Base-by-base conservation (phyloP, 805 yeast genomes). In the Starmerella sirachaensis region DNA sequence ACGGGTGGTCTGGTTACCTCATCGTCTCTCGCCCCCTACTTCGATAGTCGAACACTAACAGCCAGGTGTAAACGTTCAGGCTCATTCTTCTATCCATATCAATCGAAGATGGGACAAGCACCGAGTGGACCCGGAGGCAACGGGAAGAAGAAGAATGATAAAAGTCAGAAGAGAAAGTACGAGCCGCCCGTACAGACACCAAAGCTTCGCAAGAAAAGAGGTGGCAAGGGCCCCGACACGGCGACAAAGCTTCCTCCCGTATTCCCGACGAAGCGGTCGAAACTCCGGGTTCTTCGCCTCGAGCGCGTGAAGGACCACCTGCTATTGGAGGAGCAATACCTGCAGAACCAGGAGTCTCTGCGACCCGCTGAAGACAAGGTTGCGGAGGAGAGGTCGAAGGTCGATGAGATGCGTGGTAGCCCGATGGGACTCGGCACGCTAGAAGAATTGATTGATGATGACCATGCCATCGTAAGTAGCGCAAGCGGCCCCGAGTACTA, bases 161-260 rank as follows among this genome's bases (percentile, higher is more conserved):
- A 52, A 41, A 86, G 88, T 63, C 97, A 96, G 55, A 88, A 86
- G 67, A 46, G 42, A 36, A 49, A 49, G 40, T 91, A 88, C 61
- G 98, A 91, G 62, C 97, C 98, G 24, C 98, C 98, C 12, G 96
- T 88, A 44, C 93, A 88, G 62, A 78, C 94, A 6, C 76, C 86
- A 49, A 45, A 41, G 36, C 80, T 84, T 54, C 94, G 94, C 40
- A 80, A 83, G 60, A 86, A 84, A 71, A 64, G 61, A 57, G 81
- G 82, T 66, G 76, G 91, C 68, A 84, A 78, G 68, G 72, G 73
- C 34, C 94, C 94, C 6, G 93, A 91, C 37, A 82, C 83, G 38
- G 80, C 93, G 18, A 83, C 77, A 29, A 84, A 78, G 55, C 70
- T 91, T 46, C 98, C 98, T 4, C 69, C 71, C 33, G 93, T 91